Evolutionary conservation across 805 yeast species (phyloP).

Genomic region (Candida chilensis): DNA sequence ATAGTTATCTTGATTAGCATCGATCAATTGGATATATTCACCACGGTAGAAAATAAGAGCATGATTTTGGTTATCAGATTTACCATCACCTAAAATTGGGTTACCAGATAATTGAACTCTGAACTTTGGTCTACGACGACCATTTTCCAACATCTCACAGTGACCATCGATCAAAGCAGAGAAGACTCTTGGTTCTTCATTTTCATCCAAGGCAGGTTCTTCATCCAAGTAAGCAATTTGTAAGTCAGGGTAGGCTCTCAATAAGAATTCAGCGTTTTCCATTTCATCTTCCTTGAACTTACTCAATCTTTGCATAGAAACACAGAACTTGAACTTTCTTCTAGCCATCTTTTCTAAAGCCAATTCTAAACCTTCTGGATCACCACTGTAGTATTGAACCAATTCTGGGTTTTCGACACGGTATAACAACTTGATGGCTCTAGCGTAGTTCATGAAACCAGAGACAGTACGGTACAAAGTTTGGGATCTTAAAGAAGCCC

Average conservation of each 20-base stretch:
- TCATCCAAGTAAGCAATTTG: slow-evolving; percentile 93
- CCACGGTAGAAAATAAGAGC: slow-evolving; percentile 75
- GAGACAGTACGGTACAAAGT: slow-evolving; percentile 94
- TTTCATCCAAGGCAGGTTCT: slow-evolving; percentile 69
- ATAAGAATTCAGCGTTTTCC: slow-evolving; percentile 72
- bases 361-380: slow-evolving; percentile 92
- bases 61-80: slow-evolving; percentile 82
- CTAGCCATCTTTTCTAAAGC: slow-evolving; percentile 86
- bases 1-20: slow-evolving; percentile 83
- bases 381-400: slow-evolving; percentile 98
- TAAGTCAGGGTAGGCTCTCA: slow-evolving; percentile 78
- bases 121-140: slow-evolving; percentile 62
- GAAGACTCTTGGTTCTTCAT: slow-evolving; percentile 63
- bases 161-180: slow-evolving; percentile 78
- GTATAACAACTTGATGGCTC: slow-evolving; percentile 89
- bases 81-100: slow-evolving; percentile 84
- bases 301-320: slow-evolving; percentile 80
- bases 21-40: slow-evolving; percentile 76
- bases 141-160: slow-evolving; percentile 53
- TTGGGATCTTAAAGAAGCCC: slow-evolving; percentile 98
- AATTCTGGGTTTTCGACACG: slow-evolving; percentile 93
- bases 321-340: slow-evolving; percentile 73
- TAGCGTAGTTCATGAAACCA: slow-evolving; percentile 97
- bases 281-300: slow-evolving; percentile 65
- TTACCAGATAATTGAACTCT: slow-evolving; percentile 75